A percentile compares a stretch with the other conserved stretches of the same genome.
Conservation (phyloP, 2,329 filamentous ascomycete species). For the Colletotrichum paranaense region DNA sequence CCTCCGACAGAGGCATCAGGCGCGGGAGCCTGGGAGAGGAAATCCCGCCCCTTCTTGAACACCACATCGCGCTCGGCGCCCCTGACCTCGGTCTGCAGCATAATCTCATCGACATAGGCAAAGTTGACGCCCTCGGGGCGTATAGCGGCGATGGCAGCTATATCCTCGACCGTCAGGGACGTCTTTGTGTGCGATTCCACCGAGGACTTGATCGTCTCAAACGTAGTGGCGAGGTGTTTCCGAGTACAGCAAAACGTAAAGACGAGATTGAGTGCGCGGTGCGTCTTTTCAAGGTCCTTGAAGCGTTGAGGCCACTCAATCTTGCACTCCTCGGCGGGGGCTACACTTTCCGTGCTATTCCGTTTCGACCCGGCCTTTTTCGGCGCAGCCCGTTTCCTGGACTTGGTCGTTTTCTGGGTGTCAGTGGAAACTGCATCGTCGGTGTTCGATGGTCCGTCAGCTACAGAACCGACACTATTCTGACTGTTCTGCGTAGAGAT, state of each 20-base stretch:
- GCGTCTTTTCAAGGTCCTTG: constrained; percentile 77
- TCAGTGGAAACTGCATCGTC: not conserved
- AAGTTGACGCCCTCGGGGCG: constrained; percentile 85
- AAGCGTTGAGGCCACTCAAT: constrained; percentile 81
- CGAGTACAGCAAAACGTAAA: constrained; percentile 95
- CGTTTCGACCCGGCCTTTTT: constrained; percentile 35
- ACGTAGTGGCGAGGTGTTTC: constrained; percentile 91
- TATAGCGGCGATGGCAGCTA: constrained; percentile 83
- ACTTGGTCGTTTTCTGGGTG: not conserved
- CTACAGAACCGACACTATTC: not conserved
- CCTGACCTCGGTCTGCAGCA: constrained; percentile 83
- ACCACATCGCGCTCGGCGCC: constrained; percentile 74
- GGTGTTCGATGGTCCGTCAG: not conserved
- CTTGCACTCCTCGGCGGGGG: constrained; percentile 43
- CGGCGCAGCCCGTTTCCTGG: constrained; percentile 14
- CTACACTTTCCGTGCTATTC: constrained; percentile 25
- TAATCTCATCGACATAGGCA: constrained; percentile 85
- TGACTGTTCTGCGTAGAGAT: not conserved
- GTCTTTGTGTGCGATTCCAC: constrained; percentile 86
- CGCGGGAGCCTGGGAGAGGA: constrained; percentile 60
- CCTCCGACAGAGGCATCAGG: constrained; percentile 69
- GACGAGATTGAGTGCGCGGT: constrained; percentile 89
- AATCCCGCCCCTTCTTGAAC: constrained; percentile 67
- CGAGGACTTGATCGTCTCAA: constrained; percentile 85
- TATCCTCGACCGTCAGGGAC: constrained; percentile 78